phyloP scores from a whole-genome alignment of 495 filamentous ascomycete species.

The Penicillium samsonianum region DNA sequence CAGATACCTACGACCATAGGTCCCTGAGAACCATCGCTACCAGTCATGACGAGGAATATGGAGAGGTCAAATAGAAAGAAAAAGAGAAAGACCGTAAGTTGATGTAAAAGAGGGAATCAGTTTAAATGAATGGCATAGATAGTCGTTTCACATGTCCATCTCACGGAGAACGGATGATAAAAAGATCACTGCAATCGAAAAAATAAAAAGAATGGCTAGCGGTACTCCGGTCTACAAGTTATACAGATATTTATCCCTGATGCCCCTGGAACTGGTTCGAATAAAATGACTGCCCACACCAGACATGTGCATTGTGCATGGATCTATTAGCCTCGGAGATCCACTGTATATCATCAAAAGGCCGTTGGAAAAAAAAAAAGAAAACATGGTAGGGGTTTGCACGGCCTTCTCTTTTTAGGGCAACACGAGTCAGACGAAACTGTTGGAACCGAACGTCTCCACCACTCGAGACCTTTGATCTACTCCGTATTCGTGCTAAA shows the following conservation, averaged over 20 bases:
- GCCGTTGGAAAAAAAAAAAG: not conserved
- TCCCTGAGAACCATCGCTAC: constrained; percentile 32
- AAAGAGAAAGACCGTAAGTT: not conserved
- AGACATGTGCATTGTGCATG: constrained; percentile 13
- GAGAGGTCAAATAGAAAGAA: constrained; percentile 5
- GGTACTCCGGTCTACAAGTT: constrained; percentile 9
- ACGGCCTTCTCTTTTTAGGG: constrained; percentile 1
- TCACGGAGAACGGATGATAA: constrained; percentile 3
- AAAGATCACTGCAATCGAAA: not conserved
- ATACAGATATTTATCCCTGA: constrained; percentile 6
- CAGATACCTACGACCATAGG: constrained; percentile 33
- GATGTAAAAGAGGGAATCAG: not conserved
- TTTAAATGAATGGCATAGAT: constrained; percentile 3
- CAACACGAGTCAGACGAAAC: constrained; percentile 9
- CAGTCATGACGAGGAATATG: constrained; percentile 15
- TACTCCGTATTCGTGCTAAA: not conserved
- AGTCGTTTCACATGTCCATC: constrained; percentile 2
- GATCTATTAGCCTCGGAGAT: constrained; percentile 15
- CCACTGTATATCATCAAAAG: constrained; percentile 5
- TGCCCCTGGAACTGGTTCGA: constrained; percentile 4
- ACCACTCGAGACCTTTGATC: constrained; percentile 3
- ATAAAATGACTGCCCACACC: constrained; percentile 4
- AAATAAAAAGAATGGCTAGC: not conserved
- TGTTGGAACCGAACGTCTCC: constrained; percentile 1
- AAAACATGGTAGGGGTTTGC: constrained; percentile 12